Evolutionary conservation across 2,329 filamentous ascomycete species (phyloP).

Genomic region (Colletotrichum tropicale): DNA sequence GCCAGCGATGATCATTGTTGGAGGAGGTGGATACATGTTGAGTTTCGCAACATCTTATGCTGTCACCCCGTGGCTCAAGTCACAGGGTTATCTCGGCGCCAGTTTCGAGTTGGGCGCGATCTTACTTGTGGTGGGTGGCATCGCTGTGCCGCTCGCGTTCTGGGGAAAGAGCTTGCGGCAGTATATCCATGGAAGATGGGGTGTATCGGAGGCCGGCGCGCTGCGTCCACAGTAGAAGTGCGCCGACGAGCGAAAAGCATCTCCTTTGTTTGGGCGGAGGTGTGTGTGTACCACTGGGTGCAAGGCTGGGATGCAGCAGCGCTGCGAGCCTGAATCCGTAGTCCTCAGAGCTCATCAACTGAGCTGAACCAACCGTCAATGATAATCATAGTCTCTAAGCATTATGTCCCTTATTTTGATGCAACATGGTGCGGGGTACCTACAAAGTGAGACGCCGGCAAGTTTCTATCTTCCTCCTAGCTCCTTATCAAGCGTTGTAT

Average conservation of each 20-base stretch:
- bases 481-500: slow-evolving; percentile 35
- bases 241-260: background rate
- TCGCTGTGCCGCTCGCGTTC: slow-evolving; percentile 28
- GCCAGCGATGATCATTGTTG: slow-evolving; percentile 20
- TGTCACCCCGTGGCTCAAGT: slow-evolving; percentile 7
- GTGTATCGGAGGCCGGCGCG: slow-evolving; percentile 24
- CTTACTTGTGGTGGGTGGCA: slow-evolving; percentile 23
- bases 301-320: background rate
- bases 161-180: slow-evolving; percentile 29
- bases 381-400: background rate
- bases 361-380: background rate
- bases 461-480: slow-evolving; percentile 25
- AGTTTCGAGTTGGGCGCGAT: slow-evolving; percentile 22
- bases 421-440: background rate
- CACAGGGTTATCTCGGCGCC: slow-evolving; percentile 10
- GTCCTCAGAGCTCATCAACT: background rate
- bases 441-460: background rate
- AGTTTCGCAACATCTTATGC: slow-evolving; percentile 8
- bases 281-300: background rate
- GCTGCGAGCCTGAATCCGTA: background rate
- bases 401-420: background rate
- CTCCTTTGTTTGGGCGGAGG: background rate
- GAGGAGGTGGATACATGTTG: slow-evolving; percentile 14
- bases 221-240: slow-evolving; percentile 25
- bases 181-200: slow-evolving; percentile 27